Conservation (phyloP, 345 rosid species). For the Cardamine occulta region DNA sequence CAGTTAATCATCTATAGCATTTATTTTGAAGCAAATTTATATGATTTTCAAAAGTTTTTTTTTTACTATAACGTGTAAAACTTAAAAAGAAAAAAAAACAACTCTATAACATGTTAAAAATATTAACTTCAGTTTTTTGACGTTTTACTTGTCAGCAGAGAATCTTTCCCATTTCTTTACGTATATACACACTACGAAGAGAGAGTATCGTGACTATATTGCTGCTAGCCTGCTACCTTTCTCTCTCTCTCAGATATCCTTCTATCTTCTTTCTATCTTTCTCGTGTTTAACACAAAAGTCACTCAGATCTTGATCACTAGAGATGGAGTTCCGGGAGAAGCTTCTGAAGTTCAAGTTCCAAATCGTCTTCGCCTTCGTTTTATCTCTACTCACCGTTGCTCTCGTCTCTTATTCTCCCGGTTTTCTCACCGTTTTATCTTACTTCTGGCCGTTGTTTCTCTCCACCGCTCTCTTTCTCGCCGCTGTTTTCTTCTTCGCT, state of each 20-base stretch:
- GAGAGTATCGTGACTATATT: slow-evolving; percentile 17
- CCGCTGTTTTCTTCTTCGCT: slow-evolving; percentile 67
- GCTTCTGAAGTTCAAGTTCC: slow-evolving; percentile 63
- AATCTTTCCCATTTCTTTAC: slow-evolving; percentile 41
- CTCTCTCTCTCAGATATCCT: neutral
- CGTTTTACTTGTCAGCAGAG: slow-evolving; percentile 38
- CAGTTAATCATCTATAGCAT: neutral
- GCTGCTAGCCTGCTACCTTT: neutral
- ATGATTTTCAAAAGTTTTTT: neutral
- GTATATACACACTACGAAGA: slow-evolving; percentile 22
- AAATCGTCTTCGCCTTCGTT: slow-evolving; percentile 49
- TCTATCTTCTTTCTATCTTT: slow-evolving; percentile 7
- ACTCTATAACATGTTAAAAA: neutral
- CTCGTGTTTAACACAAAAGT: neutral
- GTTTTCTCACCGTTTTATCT: slow-evolving; percentile 68
- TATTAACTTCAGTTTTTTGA: slow-evolving; percentile 32
- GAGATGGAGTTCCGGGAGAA: slow-evolving; percentile 68
- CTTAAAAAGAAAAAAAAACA: neutral
- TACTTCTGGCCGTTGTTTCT: slow-evolving; percentile 92
- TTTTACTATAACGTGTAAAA: neutral
- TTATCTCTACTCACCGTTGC: slow-evolving; percentile 40
- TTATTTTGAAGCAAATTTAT: neutral
- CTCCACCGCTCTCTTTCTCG: slow-evolving; percentile 88
- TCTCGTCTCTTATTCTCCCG: slow-evolving; percentile 61
- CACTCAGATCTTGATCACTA: slow-evolving; percentile 28